phyloP scores from a whole-genome alignment of 2,329 filamentous ascomycete genomes.

The Scedosporium minutisporum region DNA sequence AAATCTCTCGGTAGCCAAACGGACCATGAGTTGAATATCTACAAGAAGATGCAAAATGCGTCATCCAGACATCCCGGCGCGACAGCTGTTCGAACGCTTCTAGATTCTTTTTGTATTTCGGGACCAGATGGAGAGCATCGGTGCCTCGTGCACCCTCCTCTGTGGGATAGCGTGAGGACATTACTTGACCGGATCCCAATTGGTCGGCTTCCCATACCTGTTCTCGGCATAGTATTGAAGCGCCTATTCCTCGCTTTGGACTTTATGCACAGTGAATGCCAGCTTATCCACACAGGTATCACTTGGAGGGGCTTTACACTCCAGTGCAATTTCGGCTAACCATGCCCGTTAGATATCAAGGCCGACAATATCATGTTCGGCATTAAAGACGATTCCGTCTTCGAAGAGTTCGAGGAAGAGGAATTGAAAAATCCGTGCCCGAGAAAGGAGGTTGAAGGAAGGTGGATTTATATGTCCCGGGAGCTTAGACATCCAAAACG shows the following conservation, averaged over 20 bases:
- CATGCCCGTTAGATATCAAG: slow-evolving; percentile 28
- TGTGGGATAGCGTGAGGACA: slow-evolving; percentile 30
- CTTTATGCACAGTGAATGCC: slow-evolving; percentile 34
- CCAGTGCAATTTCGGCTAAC: too few species aligned
- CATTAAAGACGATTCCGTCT: slow-evolving; percentile 28
- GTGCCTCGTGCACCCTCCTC: slow-evolving; percentile 28
- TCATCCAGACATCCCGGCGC: slow-evolving; percentile 21
- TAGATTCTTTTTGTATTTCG: slow-evolving; percentile 26
- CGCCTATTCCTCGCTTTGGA: slow-evolving; percentile 33
- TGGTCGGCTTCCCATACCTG: slow-evolving; percentile 21
- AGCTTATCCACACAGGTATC: slow-evolving; percentile 34
- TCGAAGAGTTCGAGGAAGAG: slow-evolving; percentile 25
- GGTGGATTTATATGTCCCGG: slow-evolving; percentile 32
- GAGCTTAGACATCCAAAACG: slow-evolving; percentile 23
- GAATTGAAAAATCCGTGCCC: slow-evolving; percentile 29
- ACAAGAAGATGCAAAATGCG: slow-evolving; percentile 23
- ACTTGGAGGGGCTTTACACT: slow-evolving; percentile 20
- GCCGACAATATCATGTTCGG: slow-evolving; percentile 36
- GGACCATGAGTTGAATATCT: slow-evolving; percentile 29
- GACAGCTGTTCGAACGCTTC: slow-evolving; percentile 19
- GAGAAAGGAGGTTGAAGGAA: slow-evolving; percentile 29
- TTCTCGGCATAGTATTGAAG: slow-evolving; percentile 25
- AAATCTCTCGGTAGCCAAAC: slow-evolving; percentile 15
- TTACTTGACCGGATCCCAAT: slow-evolving; percentile 31
- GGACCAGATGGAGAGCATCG: slow-evolving; percentile 25